Percentiles rank a stretch among this genome's conserved stretches.
These are phyloP conservation scores for Alternaria tenuissima DNA, from an alignment of 2,329 filamentous ascomycete species.

Conservation along the genomic window DNA sequence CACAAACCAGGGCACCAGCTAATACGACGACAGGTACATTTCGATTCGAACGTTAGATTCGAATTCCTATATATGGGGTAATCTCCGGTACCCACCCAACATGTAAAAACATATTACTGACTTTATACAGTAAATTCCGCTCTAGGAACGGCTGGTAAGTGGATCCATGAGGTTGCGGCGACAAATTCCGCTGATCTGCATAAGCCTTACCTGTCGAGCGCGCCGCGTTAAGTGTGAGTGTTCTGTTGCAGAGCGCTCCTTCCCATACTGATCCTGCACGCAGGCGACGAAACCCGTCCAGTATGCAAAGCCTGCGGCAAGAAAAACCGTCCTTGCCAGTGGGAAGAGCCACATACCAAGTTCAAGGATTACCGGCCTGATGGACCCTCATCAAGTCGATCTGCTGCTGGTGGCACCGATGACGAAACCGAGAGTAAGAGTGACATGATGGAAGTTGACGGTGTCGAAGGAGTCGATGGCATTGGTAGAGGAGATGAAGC, in stretches of 20 bases:
- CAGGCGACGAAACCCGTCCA: constrained; percentile 42
- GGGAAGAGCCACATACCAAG: constrained; percentile 38
- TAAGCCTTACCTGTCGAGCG: constrained; percentile 41
- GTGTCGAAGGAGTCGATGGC: constrained; percentile 13
- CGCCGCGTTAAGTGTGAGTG: constrained; percentile 45
- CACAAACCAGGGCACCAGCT: constrained; percentile 6
- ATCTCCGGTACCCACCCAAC: background rate
- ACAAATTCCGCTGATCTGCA: constrained; percentile 9
- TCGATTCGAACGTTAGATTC: constrained; percentile 8
- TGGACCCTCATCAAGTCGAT: constrained; percentile 24
- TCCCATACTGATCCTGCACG: constrained; percentile 4
- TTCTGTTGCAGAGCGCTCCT: background rate
- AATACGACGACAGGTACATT: constrained; percentile 7
- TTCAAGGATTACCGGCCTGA: constrained; percentile 41
- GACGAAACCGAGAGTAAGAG: constrained; percentile 17
- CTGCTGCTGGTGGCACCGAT: constrained; percentile 14
- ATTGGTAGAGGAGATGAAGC: background rate
- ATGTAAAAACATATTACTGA: background rate
- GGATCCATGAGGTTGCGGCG: background rate
- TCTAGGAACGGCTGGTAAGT: constrained; percentile 45
- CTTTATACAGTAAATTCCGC: constrained; percentile 40
- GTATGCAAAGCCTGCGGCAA: constrained; percentile 44
- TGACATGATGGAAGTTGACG: constrained; percentile 27
- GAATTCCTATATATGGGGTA: constrained; percentile 15
- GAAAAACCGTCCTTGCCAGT: constrained; percentile 42